phyloP scores from a whole-genome alignment of 2,329 filamentous ascomycete genomes.

The Pseudocercospora crystallina region DNA sequence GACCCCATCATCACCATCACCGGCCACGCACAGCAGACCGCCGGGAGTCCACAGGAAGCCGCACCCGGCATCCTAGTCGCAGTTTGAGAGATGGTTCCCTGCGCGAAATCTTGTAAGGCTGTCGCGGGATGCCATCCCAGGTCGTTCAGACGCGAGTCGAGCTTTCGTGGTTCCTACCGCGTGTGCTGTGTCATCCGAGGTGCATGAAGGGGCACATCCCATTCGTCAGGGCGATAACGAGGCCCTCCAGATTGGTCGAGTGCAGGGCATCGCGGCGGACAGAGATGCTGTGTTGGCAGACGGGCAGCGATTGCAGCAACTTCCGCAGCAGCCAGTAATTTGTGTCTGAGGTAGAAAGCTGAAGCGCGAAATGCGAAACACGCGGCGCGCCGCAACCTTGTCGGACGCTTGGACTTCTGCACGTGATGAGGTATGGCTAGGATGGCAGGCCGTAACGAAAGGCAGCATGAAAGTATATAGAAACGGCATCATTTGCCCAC shows the following conservation, averaged over 20 bases:
- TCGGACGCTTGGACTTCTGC: too few relatives aligned
- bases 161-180: neutral
- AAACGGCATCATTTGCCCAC: too few relatives aligned
- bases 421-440: too few relatives aligned
- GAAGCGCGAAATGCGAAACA: too few relatives aligned
- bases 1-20: slow-evolving; percentile 2
- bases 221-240: neutral
- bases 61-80: slow-evolving; percentile 3
- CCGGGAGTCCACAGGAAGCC: neutral
- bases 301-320: too few relatives aligned
- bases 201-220: neutral
- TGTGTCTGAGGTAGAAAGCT: too few relatives aligned
- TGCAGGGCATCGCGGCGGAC: too few relatives aligned
- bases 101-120: slow-evolving; percentile 11
- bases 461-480: too few relatives aligned
- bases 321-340: too few relatives aligned
- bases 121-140: slow-evolving; percentile 1
- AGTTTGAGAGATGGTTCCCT: slow-evolving; percentile 6
- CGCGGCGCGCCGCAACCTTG: too few relatives aligned
- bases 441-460: too few relatives aligned
- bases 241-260: neutral
- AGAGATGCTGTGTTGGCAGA: too few relatives aligned
- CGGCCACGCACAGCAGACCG: slow-evolving; percentile 10
- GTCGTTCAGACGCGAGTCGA: slow-evolving; percentile 5
- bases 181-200: slow-evolving; percentile 7